Conservation (phyloP, 352 stramenopile species). For the Phytopythium ostracodes region DNA sequence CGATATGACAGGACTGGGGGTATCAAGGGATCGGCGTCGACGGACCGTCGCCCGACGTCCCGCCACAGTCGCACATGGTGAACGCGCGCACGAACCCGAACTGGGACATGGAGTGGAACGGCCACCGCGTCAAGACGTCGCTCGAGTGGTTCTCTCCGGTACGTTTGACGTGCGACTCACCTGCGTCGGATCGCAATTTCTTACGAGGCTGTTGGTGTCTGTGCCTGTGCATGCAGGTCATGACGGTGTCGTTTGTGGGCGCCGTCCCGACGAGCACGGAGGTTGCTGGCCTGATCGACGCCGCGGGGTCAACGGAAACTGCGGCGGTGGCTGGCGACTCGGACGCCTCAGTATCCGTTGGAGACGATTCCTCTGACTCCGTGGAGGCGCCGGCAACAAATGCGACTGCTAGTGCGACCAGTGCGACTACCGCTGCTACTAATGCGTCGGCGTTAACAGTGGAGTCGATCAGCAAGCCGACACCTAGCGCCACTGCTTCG, state of each 20-base stretch:
- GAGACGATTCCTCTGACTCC: not conserved
- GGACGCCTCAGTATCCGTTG: not conserved
- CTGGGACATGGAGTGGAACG: conserved; percentile 68
- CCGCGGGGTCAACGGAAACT: not conserved
- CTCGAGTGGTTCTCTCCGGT: conserved; percentile 70
- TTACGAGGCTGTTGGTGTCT: too few species aligned
- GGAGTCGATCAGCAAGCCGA: not conserved
- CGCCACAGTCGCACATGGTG: conserved; percentile 77
- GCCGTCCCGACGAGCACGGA: not conserved
- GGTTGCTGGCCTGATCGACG: not conserved
- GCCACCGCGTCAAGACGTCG: conserved; percentile 47
- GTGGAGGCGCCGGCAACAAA: not conserved
- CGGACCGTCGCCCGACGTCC: conserved; percentile 49
- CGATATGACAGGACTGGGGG: conserved; percentile 46
- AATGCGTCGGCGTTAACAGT: not conserved
- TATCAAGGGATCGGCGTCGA: conserved; percentile 43
- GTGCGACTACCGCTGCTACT: not conserved
- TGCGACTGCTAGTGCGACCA: not conserved
- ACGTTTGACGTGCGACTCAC: conserved; percentile 8
- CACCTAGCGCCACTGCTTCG: not conserved
- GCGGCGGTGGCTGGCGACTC: not conserved
- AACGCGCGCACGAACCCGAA: conserved; percentile 71
- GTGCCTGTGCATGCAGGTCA: conserved; percentile 25
- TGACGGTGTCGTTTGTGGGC: conserved; percentile 21
- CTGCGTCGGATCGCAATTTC: too few species aligned